phyloP scores from a whole-genome alignment of 2,329 filamentous ascomycete species.

The Berkeleyomyces rouxiae region DNA sequence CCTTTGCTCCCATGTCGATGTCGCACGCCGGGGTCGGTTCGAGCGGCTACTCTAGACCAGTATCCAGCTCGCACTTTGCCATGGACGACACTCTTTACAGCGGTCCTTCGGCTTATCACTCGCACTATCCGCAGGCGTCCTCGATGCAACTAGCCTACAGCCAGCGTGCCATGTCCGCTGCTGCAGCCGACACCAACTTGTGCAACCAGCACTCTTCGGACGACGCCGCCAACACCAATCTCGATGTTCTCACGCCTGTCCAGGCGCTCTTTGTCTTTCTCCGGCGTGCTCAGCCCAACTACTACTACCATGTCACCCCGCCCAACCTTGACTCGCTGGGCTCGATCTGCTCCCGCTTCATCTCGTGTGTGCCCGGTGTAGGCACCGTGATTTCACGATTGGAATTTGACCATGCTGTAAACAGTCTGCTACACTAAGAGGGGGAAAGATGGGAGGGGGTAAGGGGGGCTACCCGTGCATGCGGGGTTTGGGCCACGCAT shows the following conservation, averaged over 20 bases:
- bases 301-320: not conserved
- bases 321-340: not conserved
- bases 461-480: not conserved
- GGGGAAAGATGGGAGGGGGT: not conserved
- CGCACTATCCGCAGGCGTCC: not conserved
- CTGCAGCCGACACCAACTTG: not conserved
- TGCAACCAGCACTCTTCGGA: not conserved
- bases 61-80: not conserved
- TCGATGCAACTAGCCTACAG: not conserved
- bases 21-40: not conserved
- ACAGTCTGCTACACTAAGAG: not conserved
- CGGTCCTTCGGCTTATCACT: not conserved
- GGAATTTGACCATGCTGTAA: not conserved
- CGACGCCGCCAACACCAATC: not conserved
- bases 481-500: not conserved
- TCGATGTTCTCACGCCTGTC: constrained; percentile 31
- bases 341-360: not conserved
- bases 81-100: not conserved
- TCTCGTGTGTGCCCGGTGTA: not conserved
- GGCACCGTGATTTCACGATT: not conserved
- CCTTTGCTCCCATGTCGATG: not conserved
- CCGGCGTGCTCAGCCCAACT: constrained; percentile 14
- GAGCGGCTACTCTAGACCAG: not conserved
- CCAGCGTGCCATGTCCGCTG: not conserved
- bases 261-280: constrained; percentile 40